Evolutionary conservation across 306 rosid species (phyloP).

Genomic region (Castanea crenata): DNA sequence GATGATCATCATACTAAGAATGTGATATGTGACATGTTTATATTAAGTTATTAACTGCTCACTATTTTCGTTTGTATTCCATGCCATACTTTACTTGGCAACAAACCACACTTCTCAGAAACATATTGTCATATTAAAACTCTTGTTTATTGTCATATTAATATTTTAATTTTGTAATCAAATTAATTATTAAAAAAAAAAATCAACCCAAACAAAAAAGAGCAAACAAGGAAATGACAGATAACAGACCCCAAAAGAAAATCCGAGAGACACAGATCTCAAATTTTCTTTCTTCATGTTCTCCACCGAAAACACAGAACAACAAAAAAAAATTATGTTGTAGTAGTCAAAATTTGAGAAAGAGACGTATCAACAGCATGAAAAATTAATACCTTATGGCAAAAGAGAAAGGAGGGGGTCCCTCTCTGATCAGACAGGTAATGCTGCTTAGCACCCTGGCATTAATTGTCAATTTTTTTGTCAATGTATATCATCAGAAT

Average conservation of each 20-base stretch:
- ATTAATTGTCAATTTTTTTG: not conserved
- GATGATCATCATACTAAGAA: rapidly evolving
- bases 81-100: too few relatives aligned
- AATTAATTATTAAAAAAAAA: not conserved
- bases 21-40: rapidly evolving
- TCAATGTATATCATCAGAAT: not conserved
- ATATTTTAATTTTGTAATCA: too few relatives aligned
- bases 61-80: too few relatives aligned
- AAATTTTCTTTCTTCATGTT: not conserved
- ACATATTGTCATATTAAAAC: too few relatives aligned
- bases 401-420: not conserved
- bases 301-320: not conserved
- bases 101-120: too few relatives aligned
- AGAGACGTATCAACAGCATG: not conserved
- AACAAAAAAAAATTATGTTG: too few relatives aligned
- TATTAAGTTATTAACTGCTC: too few relatives aligned
- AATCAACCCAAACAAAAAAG: not conserved
- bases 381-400: not conserved
- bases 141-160: too few relatives aligned
- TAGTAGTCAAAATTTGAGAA: slow-evolving; percentile 3
- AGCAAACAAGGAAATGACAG: not conserved
- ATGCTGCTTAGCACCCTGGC: not conserved
- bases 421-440: not conserved
- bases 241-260: not conserved
- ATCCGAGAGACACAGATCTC: not conserved